phyloP scores from a whole-genome alignment of 192 early-diverging fungal species.

The Martensiomyces pterosporus region DNA sequence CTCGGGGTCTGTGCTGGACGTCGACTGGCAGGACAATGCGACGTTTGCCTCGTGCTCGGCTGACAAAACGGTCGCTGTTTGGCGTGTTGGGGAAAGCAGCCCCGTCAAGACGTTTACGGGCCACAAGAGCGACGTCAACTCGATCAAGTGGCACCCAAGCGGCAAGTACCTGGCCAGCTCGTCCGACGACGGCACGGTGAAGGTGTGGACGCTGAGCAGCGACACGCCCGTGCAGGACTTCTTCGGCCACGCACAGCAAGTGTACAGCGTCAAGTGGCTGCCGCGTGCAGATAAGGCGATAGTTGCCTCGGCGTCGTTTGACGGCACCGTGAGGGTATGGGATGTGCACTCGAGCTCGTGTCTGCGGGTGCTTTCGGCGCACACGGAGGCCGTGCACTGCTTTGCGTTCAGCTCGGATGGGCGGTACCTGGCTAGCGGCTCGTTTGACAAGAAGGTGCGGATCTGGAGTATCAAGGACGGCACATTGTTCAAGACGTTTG shows the following conservation, averaged over 20 bases:
- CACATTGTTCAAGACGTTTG: slow-evolving; percentile 31
- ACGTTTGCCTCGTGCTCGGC: slow-evolving; percentile 88
- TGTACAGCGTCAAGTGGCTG: slow-evolving; percentile 81
- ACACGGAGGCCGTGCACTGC: slow-evolving; percentile 66
- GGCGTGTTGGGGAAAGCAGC: slow-evolving; percentile 62
- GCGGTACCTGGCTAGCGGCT: slow-evolving; percentile 66
- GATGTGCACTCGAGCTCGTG: slow-evolving; percentile 67
- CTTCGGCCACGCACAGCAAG: slow-evolving; percentile 65
- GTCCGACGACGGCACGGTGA: slow-evolving; percentile 46
- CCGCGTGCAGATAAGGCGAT: slow-evolving; percentile 56
- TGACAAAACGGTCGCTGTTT: slow-evolving; percentile 79
- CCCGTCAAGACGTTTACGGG: slow-evolving; percentile 71
- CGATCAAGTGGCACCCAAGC: slow-evolving; percentile 43
- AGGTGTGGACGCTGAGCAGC: slow-evolving; percentile 33
- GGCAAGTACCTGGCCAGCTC: slow-evolving; percentile 46
- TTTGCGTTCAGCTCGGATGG: slow-evolving; percentile 77
- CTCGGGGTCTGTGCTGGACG: slow-evolving; percentile 63
- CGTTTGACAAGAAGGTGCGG: slow-evolving; percentile 73
- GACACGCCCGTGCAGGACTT: slow-evolving; percentile 32
- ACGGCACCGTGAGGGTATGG: slow-evolving; percentile 81
- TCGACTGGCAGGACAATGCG: slow-evolving; percentile 89
- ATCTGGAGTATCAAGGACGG: slow-evolving; percentile 61
- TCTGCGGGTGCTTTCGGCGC: slow-evolving; percentile 63
- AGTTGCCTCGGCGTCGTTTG: slow-evolving; percentile 74
- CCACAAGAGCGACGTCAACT: slow-evolving; percentile 63